phyloP scores from a whole-genome alignment of 768 basidiomycete species.

The Phlebiopsis gigantea region DNA sequence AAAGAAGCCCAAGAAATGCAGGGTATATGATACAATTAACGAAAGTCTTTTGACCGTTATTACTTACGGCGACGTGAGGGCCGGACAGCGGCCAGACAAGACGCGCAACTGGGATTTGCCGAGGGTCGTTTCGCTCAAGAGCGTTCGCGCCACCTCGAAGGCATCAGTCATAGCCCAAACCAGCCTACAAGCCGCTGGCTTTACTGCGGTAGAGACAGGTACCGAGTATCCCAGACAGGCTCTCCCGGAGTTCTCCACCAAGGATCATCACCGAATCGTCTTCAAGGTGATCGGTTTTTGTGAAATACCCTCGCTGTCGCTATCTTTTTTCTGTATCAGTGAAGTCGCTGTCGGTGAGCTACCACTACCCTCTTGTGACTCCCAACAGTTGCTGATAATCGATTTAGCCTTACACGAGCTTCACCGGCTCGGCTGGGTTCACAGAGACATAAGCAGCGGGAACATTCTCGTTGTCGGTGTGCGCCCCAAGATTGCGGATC shows the following conservation, averaged over 20 bases:
- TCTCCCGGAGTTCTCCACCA: neutral
- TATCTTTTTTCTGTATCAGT: neutral
- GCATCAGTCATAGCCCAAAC: too few relatives aligned
- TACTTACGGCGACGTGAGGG: neutral
- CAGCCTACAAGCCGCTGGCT: too few relatives aligned
- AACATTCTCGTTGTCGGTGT: neutral
- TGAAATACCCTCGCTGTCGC: neutral
- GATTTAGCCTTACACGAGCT: neutral
- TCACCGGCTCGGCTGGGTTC: neutral
- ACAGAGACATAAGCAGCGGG: conserved; percentile 2
- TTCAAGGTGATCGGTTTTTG: neutral
- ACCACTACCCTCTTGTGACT: neutral
- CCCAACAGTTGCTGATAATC: neutral
- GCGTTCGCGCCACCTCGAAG: too few relatives aligned
- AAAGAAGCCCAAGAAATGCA: too few relatives aligned
- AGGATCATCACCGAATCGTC: neutral
- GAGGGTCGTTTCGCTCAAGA: too few relatives aligned
- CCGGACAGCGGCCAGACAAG: neutral
- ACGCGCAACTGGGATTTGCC: neutral
- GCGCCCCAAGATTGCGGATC: conserved; percentile 1
- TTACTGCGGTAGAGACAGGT: too few relatives aligned
- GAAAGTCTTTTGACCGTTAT: neutral
- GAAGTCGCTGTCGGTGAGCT: neutral
- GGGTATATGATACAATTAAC: neutral
- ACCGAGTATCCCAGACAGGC: neutral